Evolutionary conservation across 257 asterid species (phyloP), one percentile per base, ranked within the genome.

Genomic region (Coffea canephora): DNA sequence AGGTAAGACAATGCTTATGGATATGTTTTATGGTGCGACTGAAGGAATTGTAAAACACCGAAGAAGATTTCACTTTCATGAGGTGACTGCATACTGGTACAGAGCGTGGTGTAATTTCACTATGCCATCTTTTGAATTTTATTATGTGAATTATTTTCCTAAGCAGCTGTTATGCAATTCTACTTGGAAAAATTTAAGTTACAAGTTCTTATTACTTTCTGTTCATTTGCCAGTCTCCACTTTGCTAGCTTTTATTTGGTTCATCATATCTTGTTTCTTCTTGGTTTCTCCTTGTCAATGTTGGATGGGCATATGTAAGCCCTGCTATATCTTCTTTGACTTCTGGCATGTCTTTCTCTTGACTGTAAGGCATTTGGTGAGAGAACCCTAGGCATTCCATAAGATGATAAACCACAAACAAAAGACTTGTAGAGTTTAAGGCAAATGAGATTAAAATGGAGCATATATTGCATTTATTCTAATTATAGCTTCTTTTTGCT

Each of bases 1-100:
- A 95, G 99, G 99, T 76, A 95, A 95, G 91, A 95, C 99, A 72
- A 95, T 95, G 99, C 97, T 95, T 75, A 95, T 95, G 99, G 98
- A 95, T 89, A 90, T 93, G 94, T 93, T 95, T 89, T 92, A 86
- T 77, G 78, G 94, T 79, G 90, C 98, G 80, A 92, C 96, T 8
- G 97, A 93, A 88, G 94, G 96, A 74, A 89, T 91, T 84, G 97
- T 95, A 83, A 91, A 85, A 76, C 99, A 93, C 83, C 87, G 98
- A 61, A 91, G 91, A 87, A 90, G 98, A 84, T 90, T 93, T 87
- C 99, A 95, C 88, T 95, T 95, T 87, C 97, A 95, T 54, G 99
- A 92, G 97, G 99, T 71, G 75, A 86, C 88, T 84, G 78, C 82
- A 85, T 74, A 27, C 71, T 87, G 76, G 71, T 72, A 34, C 36